These are phyloP conservation scores for Rhizophagus clarus DNA, from an alignment of 192 early-diverging fungal genomes.

Conservation along the genomic window DNA sequence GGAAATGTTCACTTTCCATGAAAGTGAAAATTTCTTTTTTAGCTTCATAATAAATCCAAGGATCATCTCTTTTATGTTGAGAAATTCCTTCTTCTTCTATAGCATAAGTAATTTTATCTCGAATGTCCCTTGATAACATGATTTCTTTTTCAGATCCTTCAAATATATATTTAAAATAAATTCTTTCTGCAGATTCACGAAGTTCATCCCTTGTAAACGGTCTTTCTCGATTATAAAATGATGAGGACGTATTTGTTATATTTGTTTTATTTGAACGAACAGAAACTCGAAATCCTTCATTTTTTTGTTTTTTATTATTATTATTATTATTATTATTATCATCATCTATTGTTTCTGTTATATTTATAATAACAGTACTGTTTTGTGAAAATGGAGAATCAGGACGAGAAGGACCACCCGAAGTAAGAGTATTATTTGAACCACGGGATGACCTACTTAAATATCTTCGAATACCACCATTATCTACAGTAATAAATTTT, in stretches of 20 bases:
- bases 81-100: constrained; percentile 33
- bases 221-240: constrained; percentile 15
- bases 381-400: constrained; percentile 3
- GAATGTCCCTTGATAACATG: constrained; percentile 43
- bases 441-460: constrained; percentile 9
- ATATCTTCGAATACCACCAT: background rate
- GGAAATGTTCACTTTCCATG: constrained; percentile 56
- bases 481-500: background rate
- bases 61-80: constrained; percentile 41
- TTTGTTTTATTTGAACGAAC: constrained; percentile 28
- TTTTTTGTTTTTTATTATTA: background rate
- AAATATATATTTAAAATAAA: constrained; percentile 56
- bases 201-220: constrained; percentile 50
- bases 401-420: constrained; percentile 15
- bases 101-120: constrained; percentile 34
- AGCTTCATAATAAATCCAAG: constrained; percentile 57
- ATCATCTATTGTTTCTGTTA: constrained; percentile 4
- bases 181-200: constrained; percentile 53
- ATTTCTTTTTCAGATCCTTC: constrained; percentile 54
- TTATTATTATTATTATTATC: background rate
- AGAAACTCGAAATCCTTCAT: constrained; percentile 23
- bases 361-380: background rate
- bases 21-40: constrained; percentile 53
- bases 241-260: constrained; percentile 24
- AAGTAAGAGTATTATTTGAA: background rate